Conservation (phyloP, 768 basidiomycete species). For the Daedaleopsis sinensis region DNA sequence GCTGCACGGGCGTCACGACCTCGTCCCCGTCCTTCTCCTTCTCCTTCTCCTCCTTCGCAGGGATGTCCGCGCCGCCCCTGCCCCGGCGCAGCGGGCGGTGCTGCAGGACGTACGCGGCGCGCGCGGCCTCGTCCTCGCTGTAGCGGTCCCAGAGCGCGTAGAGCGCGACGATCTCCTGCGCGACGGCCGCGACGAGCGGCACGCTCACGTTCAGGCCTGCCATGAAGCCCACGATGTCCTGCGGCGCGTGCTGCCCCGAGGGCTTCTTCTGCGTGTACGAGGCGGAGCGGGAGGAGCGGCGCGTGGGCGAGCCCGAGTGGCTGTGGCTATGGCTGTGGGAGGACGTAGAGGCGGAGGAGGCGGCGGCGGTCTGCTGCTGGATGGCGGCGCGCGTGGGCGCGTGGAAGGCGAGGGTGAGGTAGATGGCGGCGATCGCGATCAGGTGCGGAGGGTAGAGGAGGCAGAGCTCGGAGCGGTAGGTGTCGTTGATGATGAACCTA, state of each 20-base stretch:
- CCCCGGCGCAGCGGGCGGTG: slow-evolving; percentile 20
- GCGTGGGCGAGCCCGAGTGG: slow-evolving; percentile 36
- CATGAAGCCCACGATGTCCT: slow-evolving; percentile 82
- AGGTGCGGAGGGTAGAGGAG: slow-evolving; percentile 95
- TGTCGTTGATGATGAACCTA: slow-evolving; percentile 97
- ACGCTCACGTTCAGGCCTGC: slow-evolving; percentile 86
- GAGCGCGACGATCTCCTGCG: slow-evolving; percentile 88
- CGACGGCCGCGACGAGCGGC: slow-evolving; percentile 77
- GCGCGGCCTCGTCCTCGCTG: slow-evolving; percentile 55
- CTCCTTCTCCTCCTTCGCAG: slow-evolving; percentile 21
- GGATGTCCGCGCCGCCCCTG: slow-evolving; percentile 29
- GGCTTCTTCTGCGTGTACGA: slow-evolving; percentile 44
- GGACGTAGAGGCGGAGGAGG: slow-evolving; percentile 28
- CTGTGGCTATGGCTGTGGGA: slow-evolving; percentile 12
- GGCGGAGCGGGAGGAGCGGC: slow-evolving; percentile 54
- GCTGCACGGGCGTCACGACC: slow-evolving; percentile 57
- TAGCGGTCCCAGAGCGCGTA: slow-evolving; percentile 91
- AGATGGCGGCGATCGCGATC: slow-evolving; percentile 90
- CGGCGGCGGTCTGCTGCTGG: slow-evolving; percentile 37
- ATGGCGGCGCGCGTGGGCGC: slow-evolving; percentile 52
- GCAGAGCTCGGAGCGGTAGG: slow-evolving; percentile 90
- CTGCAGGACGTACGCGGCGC: slow-evolving; percentile 21
- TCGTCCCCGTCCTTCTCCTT: slow-evolving; percentile 11
- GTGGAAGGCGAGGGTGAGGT: slow-evolving; percentile 82
- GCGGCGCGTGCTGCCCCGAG: slow-evolving; percentile 26